A percentile compares a stretch with the other conserved stretches of the same genome.
Conservation (phyloP, 2,329 filamentous ascomycete species). For the Fusarium brachygibbosum region DNA sequence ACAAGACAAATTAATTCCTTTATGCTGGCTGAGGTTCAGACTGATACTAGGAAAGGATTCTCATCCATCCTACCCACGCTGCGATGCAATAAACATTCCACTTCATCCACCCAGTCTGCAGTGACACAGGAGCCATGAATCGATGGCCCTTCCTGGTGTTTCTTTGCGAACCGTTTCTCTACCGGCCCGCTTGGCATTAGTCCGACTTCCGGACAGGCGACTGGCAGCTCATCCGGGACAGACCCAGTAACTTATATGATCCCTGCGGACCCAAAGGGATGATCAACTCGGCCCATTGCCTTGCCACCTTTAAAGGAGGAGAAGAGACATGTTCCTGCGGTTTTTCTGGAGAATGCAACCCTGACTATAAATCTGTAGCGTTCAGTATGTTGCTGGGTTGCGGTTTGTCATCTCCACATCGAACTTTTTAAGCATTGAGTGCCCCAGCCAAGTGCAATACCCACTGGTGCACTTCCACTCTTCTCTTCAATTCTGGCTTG, state of each 20-base stretch:
- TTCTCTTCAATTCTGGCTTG: not conserved
- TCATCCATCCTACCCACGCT: slow-evolving; percentile 19
- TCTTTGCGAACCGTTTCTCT: slow-evolving; percentile 2
- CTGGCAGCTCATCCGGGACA: slow-evolving; percentile 1
- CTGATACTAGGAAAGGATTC: slow-evolving; percentile 14
- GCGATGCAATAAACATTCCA: slow-evolving; percentile 22
- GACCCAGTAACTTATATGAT: slow-evolving; percentile 2
- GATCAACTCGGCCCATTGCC: slow-evolving; percentile 2
- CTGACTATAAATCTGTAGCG: slow-evolving; percentile 29
- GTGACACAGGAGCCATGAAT: slow-evolving; percentile 2
- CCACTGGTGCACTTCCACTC: not conserved
- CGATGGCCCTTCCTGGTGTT: not conserved
- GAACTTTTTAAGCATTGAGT: slow-evolving; percentile 9
- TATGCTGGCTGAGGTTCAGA: not conserved
- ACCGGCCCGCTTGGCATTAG: slow-evolving; percentile 28
- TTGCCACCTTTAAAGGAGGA: slow-evolving; percentile 14
- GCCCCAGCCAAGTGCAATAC: slow-evolving; percentile 4
- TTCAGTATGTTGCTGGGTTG: not conserved
- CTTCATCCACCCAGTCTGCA: slow-evolving; percentile 4
- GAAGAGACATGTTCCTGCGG: not conserved
- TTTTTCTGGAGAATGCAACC: slow-evolving; percentile 22
- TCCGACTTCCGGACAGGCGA: slow-evolving; percentile 31
- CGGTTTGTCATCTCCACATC: slow-evolving; percentile 3
- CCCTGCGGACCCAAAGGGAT: slow-evolving; percentile 11
- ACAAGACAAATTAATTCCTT: slow-evolving; percentile 2